Evolutionary conservation across 768 basidiomycete genomes (phyloP), one percentile per base, ranked within the genome.

Genomic region (Boletus reticuloceps): DNA sequence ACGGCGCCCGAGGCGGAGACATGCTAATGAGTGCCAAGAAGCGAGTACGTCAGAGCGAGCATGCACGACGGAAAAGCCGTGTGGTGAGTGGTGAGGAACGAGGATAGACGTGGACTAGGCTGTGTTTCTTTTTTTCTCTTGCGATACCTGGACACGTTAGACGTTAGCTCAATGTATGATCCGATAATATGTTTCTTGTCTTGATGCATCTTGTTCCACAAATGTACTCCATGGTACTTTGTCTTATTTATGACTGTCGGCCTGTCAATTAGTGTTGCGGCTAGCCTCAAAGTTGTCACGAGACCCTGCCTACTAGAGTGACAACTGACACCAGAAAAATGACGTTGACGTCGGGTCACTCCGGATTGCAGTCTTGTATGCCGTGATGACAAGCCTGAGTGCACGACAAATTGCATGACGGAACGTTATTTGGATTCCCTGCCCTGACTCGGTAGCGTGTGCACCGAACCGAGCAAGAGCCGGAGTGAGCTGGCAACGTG

Each of bases 1-100:
- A 58, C 6, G 70, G 64, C 29, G 55, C 55, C 54, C 67, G 39
- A 62, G 64, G 70, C 59, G 68, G 72, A 67, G 74, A 72, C 34
- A 61, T 83, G 58, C 53, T 81, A 65, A 77, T 84, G 77, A 85
- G 82, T 53, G 85, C 85, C 60, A 89, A 85, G 80, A 89, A 83
- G 71, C 74, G 82, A 57, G 82, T 80, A 51, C 82, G 89, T 65
- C 87, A 88, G 76, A 91, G 88, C 61, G 89, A 91, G 74, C 84
- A 86, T 63, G 77, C 79, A 20, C 74, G 84, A 60, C 73, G 86
- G 65, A 75, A 72, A 64, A 88, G 82, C 58, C 73, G 77, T 16
- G 69, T 60, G 39, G 64, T 54, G 7, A 62, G 45, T 29, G 56
- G 55, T 11, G 62, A 58, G 5, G 53, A 56, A 51, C 50, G 42